Conservation (phyloP, 768 basidiomycete genomes). For the Sistotremastrum suecicum region DNA sequence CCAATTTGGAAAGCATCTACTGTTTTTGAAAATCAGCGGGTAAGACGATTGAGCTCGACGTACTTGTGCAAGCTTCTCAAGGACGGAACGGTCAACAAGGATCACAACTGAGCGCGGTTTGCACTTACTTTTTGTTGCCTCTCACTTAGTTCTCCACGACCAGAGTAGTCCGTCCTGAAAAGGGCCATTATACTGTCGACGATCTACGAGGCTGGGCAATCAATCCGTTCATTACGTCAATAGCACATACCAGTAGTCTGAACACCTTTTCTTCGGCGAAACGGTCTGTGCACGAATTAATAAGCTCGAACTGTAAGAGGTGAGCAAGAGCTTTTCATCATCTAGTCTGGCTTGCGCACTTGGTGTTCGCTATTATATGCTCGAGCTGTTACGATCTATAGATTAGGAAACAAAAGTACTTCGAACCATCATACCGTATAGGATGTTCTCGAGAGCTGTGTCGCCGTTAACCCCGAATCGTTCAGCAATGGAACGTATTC, state of each 20-base stretch:
- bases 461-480: slow-evolving; percentile 87
- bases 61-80: slow-evolving; percentile 67
- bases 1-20: slow-evolving; percentile 83
- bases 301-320: slow-evolving; percentile 59
- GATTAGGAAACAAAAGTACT: slow-evolving; percentile 2
- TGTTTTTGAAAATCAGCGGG: not conserved
- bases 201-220: slow-evolving; percentile 34
- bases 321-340: not conserved
- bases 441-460: slow-evolving; percentile 77
- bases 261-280: slow-evolving; percentile 87
- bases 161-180: slow-evolving; percentile 87
- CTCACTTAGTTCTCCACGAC: slow-evolving; percentile 87
- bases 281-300: slow-evolving; percentile 76
- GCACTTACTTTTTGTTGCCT: slow-evolving; percentile 69
- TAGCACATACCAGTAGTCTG: slow-evolving; percentile 39
- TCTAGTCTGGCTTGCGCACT: slow-evolving; percentile 21
- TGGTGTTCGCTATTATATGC: slow-evolving; percentile 92
- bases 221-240: not conserved
- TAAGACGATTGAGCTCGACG: not conserved
- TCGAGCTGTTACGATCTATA: slow-evolving; percentile 37
- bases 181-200: slow-evolving; percentile 96
- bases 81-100: not conserved
- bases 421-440: slow-evolving; percentile 46
- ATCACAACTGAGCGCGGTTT: not conserved
- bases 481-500: slow-evolving; percentile 82